Evolutionary conservation across 2,329 filamentous ascomycete species (phyloP).

Genomic region (Cercospora citrullina): DNA sequence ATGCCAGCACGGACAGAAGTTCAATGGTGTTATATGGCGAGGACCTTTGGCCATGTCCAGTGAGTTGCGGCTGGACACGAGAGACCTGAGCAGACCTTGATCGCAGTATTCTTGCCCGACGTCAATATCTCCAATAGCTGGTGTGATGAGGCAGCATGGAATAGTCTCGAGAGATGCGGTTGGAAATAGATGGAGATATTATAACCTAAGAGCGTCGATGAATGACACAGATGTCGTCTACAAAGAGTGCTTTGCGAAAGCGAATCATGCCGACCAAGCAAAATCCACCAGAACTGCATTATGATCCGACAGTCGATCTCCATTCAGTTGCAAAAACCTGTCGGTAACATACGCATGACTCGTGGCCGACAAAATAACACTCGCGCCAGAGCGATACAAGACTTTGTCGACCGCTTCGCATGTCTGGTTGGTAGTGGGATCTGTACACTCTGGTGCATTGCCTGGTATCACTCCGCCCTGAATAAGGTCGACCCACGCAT

Average conservation of each 20-base stretch:
- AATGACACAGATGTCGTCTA: background rate
- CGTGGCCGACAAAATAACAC: constrained; percentile 23
- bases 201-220: background rate
- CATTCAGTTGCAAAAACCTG: constrained; percentile 59
- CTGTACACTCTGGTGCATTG: constrained; percentile 48
- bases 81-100: too few species aligned
- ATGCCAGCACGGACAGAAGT: too few species aligned
- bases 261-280: background rate
- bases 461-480: background rate
- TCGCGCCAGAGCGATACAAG: constrained; percentile 54
- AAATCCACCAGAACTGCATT: constrained; percentile 63
- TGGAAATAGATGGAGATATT: too few species aligned
- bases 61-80: too few species aligned
- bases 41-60: too few species aligned
- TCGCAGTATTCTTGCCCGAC: too few species aligned
- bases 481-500: constrained; percentile 60
- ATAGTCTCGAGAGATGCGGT: too few species aligned
- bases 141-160: too few species aligned
- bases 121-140: too few species aligned
- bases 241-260: background rate
- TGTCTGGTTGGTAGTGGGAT: constrained; percentile 54
- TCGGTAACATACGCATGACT: constrained; percentile 34
- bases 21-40: too few species aligned
- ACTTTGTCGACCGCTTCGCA: constrained; percentile 71
- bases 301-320: constrained; percentile 62